Percentiles rank a stretch among this genome's conserved stretches.
These are phyloP conservation scores for Claviceps maximensis DNA, from an alignment of 2,329 filamentous ascomycete genomes.

Conservation along the genomic window DNA sequence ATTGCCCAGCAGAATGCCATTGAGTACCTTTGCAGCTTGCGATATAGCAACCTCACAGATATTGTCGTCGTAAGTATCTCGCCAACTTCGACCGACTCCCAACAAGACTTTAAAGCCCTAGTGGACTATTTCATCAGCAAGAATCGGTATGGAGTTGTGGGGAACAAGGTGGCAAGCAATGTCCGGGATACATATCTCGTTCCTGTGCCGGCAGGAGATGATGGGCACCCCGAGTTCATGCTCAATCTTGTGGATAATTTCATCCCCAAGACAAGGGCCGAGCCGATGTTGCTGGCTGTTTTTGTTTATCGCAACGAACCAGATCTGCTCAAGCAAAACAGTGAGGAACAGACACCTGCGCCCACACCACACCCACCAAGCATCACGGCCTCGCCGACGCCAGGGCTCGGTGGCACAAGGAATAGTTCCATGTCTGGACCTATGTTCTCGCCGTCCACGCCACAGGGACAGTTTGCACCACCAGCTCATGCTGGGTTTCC, in stretches of 20 bases:
- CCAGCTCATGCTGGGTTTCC: slow-evolving; percentile 17
- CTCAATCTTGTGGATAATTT: slow-evolving; percentile 76
- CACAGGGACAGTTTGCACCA: slow-evolving; percentile 20
- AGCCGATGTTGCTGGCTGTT: slow-evolving; percentile 69
- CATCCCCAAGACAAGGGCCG: slow-evolving; percentile 56
- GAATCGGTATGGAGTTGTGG: slow-evolving; percentile 76
- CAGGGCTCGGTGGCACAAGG: slow-evolving; percentile 24
- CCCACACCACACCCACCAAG: slow-evolving; percentile 8
- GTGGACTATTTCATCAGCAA: slow-evolving; percentile 78
- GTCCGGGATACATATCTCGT: slow-evolving; percentile 88
- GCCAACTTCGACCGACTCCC: slow-evolving; percentile 46
- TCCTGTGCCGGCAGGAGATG: slow-evolving; percentile 61
- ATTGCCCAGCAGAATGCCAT: slow-evolving; percentile 74
- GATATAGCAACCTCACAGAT: slow-evolving; percentile 71
- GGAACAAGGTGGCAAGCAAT: slow-evolving; percentile 58
- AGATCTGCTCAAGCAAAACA: slow-evolving; percentile 18
- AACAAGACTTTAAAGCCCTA: slow-evolving; percentile 57
- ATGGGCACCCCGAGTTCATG: slow-evolving; percentile 70
- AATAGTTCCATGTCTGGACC: slow-evolving; percentile 36
- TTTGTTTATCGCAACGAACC: slow-evolving; percentile 65
- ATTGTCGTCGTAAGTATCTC: slow-evolving; percentile 67
- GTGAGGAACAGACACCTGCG: slow-evolving; percentile 9
- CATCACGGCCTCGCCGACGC: slow-evolving; percentile 19
- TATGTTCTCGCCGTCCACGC: slow-evolving; percentile 41
- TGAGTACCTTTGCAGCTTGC: slow-evolving; percentile 78